Base-by-base conservation (phyloP, 371 early-diverging fungal genomes). In the Apophysomyces variabilis region DNA sequence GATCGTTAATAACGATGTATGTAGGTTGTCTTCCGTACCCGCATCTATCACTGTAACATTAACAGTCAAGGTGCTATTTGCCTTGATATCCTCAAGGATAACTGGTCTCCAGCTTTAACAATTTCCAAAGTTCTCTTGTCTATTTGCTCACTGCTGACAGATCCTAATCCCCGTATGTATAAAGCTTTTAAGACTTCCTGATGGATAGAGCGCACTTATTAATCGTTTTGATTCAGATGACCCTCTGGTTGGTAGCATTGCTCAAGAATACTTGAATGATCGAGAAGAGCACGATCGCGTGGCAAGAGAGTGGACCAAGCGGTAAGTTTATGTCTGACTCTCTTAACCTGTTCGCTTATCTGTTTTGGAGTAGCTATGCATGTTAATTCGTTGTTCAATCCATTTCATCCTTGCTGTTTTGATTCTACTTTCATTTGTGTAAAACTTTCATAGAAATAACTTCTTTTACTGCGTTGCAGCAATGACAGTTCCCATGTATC, bases 41-140 rank as follows among this genome's bases (percentile, higher is more conserved):
- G 94, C 62, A 98, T 99, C 69, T 99, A 97, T 75, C 99, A 99
- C 86, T 99, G 99, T 69, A 99, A 99, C 87, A 98, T 99, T 83
- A 99, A 99, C 87, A 92, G 94, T 73, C 97, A 97, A 78, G 99
- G 99, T 58, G 92, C 92, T 69, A 99, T 99, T 72, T 99, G 99
- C 78, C 85, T 99, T 78, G 99, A 98, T 75, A 99, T 99, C 68
- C 86, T 99, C 70, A 93, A 90, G 75, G 99, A 99, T 69, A 97
- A 98, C 72, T 99, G 99, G 99, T 96, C 97, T 54, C 99, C 99
- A 61, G 99, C 99, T 35, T 86, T 99, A 62, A 99, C 99, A 37
- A 94, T 99, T 58, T 93, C 95, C 50, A 97, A 97, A 85, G 98
- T 99, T 13, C 84, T 99, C 62, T 84, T 99, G 66, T 96, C 96